phyloP scores from a whole-genome alignment of 1,284 basidiomycete species.

The Kalmanozyma brasiliensis region DNA sequence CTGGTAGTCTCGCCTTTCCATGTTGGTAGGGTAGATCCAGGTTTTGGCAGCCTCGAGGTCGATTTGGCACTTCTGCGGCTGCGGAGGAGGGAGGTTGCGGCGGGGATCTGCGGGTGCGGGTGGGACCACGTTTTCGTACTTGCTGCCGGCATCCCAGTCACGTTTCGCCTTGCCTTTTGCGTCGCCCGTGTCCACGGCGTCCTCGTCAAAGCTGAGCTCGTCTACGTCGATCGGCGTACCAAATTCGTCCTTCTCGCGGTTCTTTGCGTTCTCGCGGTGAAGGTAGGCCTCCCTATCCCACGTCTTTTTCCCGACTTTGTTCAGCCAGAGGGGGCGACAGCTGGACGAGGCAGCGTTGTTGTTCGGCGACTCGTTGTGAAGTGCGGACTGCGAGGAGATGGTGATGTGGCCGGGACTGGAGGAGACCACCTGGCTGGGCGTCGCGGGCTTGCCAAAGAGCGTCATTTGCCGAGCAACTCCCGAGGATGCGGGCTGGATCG shows the following conservation, averaged over 20 bases:
- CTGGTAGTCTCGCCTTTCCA: slow-evolving; percentile 90
- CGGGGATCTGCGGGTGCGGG: slow-evolving; percentile 12
- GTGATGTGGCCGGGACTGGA: slow-evolving; percentile 38
- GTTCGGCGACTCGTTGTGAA: background rate
- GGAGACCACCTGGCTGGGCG: slow-evolving; percentile 18
- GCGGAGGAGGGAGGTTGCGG: slow-evolving; percentile 17
- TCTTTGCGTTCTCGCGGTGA: slow-evolving; percentile 39
- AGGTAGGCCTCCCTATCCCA: slow-evolving; percentile 51
- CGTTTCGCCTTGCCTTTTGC: slow-evolving; percentile 15
- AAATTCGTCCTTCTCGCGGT: slow-evolving; percentile 28
- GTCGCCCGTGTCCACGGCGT: background rate
- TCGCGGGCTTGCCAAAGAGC: slow-evolving; percentile 34
- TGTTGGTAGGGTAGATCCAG: slow-evolving; percentile 93
- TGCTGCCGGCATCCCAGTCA: slow-evolving; percentile 34
- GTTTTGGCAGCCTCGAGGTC: slow-evolving; percentile 82
- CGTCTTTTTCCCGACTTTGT: slow-evolving; percentile 38
- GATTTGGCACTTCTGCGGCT: slow-evolving; percentile 69
- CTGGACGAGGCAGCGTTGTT: background rate
- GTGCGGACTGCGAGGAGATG: slow-evolving; percentile 38
- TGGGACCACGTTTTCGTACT: slow-evolving; percentile 12
- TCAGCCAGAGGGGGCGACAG: slow-evolving; percentile 20
- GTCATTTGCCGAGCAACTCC: slow-evolving; percentile 33
- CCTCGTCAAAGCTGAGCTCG: slow-evolving; percentile 22
- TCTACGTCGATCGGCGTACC: slow-evolving; percentile 29
- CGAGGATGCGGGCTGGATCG: slow-evolving; percentile 26